A percentile compares a stretch with the other conserved stretches of the same genome.
Evolutionary conservation across 1,284 basidiomycete species (phyloP).

Genomic region (Paramarasmius palmivorus): DNA sequence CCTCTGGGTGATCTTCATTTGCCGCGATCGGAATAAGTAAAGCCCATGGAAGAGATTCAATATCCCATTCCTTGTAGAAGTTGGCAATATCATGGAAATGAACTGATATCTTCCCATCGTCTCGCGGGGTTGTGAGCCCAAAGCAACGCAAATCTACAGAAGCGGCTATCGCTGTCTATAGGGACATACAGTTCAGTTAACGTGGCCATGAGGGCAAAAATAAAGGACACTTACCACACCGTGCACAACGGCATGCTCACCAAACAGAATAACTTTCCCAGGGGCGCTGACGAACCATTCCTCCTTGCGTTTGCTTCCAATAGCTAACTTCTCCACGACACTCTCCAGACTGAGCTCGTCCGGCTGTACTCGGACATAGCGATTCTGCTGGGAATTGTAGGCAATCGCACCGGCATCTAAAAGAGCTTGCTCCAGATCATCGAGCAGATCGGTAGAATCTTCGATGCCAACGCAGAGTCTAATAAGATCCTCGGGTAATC

Average conservation of each 20-base stretch:
- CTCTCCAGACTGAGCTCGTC: slow-evolving; percentile 49
- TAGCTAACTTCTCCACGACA: slow-evolving; percentile 69
- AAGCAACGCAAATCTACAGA: slow-evolving; percentile 96
- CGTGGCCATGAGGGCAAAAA: background rate
- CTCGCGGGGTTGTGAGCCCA: slow-evolving; percentile 75
- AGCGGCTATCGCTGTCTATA: slow-evolving; percentile 90
- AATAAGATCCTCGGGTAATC: slow-evolving; percentile 96
- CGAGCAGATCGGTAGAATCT: slow-evolving; percentile 89
- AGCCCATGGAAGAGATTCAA: slow-evolving; percentile 86
- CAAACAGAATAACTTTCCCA: slow-evolving; percentile 98
- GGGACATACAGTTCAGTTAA: slow-evolving; percentile 9
- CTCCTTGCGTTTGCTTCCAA: slow-evolving; percentile 42
- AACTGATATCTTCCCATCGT: slow-evolving; percentile 77
- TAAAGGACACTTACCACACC: slow-evolving; percentile 75
- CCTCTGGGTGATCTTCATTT: slow-evolving; percentile 61
- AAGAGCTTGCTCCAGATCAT: slow-evolving; percentile 93
- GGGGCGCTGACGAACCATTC: slow-evolving; percentile 93
- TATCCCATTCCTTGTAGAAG: slow-evolving; percentile 82
- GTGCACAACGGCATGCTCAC: slow-evolving; percentile 98
- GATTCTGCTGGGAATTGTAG: slow-evolving; percentile 49
- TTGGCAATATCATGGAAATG: slow-evolving; percentile 80
- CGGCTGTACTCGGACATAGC: slow-evolving; percentile 49
- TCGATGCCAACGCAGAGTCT: slow-evolving; percentile 99
- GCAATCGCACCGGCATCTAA: slow-evolving; percentile 89
- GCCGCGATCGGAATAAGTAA: slow-evolving; percentile 54